These are phyloP conservation scores for Eucalyptus sp. DNA, from an alignment of 345 rosid species.

Conservation along the genomic window DNA sequence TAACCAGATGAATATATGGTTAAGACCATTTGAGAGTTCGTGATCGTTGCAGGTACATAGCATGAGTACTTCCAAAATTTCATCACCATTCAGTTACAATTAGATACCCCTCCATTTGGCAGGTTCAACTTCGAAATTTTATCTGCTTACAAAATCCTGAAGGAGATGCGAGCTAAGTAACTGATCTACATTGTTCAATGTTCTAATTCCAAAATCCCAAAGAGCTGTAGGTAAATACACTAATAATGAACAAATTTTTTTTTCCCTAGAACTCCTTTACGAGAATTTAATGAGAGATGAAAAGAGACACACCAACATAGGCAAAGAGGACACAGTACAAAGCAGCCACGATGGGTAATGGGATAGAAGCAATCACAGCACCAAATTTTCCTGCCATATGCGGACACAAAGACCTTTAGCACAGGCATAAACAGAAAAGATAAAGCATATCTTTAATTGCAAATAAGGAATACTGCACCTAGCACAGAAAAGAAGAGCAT, in stretches of 20 bases:
- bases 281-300: not conserved
- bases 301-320: conserved; percentile 57
- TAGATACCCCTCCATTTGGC: not conserved
- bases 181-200: not conserved
- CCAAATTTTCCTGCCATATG: conserved; percentile 70
- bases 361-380: conserved; percentile 87
- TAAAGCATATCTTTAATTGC: not conserved
- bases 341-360: conserved; percentile 75
- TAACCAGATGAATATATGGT: not conserved
- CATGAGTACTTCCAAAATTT: not conserved
- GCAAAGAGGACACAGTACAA: conserved; percentile 74
- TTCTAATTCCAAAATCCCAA: not conserved
- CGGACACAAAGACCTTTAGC: not conserved
- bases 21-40: not conserved
- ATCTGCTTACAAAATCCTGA: not conserved
- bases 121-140: not conserved
- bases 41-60: not conserved
- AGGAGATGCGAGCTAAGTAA: not conserved
- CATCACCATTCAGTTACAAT: not conserved
- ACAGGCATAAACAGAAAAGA: not conserved
- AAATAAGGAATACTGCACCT: conserved; percentile 14
- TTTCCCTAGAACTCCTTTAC: not conserved
- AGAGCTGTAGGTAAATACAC: not conserved
- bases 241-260: not conserved
- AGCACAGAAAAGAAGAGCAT: conserved; percentile 90